phyloP scores from a whole-genome alignment of 2,329 filamentous ascomycete genomes.

The Apiospora pterosperma region DNA sequence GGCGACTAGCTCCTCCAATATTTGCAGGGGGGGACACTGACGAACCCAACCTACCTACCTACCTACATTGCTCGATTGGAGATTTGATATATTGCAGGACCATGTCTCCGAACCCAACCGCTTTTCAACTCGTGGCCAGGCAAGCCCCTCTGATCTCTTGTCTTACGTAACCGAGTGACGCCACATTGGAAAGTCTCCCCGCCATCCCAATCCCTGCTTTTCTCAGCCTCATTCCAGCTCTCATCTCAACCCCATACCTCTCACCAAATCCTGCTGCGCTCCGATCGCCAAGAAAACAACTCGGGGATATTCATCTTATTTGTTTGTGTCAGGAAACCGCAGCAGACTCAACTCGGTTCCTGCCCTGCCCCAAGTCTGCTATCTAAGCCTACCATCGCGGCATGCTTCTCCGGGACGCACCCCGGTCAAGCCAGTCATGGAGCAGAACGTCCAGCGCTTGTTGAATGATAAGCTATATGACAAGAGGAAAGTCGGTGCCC shows the following conservation, averaged over 20 bases:
- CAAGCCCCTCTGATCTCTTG: not conserved
- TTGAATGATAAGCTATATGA: constrained; percentile 99
- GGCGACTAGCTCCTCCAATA: not conserved
- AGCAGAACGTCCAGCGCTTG: constrained; percentile 81
- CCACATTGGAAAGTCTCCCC: not conserved
- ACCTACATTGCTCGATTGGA: no score
- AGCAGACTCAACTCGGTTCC: not conserved
- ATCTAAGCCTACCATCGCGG: not conserved
- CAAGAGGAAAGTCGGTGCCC: constrained; percentile 91
- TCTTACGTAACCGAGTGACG: not conserved
- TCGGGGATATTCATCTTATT: not conserved
- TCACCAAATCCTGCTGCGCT: not conserved
- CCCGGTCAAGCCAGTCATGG: constrained; percentile 55
- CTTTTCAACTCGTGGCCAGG: not conserved
- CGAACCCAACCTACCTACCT: not conserved
- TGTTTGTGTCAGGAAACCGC: not conserved
- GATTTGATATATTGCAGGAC: not conserved
- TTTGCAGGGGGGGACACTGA: not conserved
- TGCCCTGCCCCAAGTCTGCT: not conserved
- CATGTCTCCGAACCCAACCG: not conserved
- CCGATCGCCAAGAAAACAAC: not conserved
- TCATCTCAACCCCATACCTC: not conserved
- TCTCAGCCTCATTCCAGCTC: not conserved
- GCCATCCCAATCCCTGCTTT: not conserved
- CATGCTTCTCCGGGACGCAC: not conserved